A percentile compares a stretch with the other conserved stretches of the same genome.
Conservation (phyloP, 2,329 filamentous ascomycete species). For the Parastagonospora avenae region DNA sequence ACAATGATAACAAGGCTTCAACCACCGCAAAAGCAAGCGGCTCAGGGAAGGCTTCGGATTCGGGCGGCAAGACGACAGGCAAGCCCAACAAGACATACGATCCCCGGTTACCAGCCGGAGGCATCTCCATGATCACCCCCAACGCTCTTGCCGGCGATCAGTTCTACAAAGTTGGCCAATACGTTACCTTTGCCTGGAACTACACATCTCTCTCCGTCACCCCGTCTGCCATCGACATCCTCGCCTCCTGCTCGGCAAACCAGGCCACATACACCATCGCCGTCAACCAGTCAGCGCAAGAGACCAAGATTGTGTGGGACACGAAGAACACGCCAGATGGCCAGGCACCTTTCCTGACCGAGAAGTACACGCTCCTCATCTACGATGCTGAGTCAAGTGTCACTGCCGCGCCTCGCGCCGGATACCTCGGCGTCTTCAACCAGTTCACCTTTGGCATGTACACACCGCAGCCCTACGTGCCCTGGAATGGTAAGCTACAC, state of each 20-base stretch:
- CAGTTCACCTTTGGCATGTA: slow-evolving; percentile 69
- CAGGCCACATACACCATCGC: slow-evolving; percentile 66
- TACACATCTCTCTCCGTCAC: slow-evolving; percentile 67
- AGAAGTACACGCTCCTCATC: slow-evolving; percentile 68
- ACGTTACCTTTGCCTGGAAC: slow-evolving; percentile 70
- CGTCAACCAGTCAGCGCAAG: slow-evolving; percentile 60
- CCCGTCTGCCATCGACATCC: slow-evolving; percentile 64
- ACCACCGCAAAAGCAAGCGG: slow-evolving; percentile 20
- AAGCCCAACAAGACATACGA: slow-evolving; percentile 52
- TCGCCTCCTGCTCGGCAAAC: slow-evolving; percentile 66
- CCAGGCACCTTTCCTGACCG: slow-evolving; percentile 57
- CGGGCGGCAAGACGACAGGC: slow-evolving; percentile 20
- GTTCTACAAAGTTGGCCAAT: slow-evolving; percentile 69
- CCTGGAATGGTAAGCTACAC: slow-evolving; percentile 53
- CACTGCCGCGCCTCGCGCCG: slow-evolving; percentile 58
- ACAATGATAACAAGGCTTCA: slow-evolving; percentile 20
- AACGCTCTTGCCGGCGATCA: slow-evolving; percentile 54
- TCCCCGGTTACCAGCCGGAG: slow-evolving; percentile 61
- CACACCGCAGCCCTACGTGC: slow-evolving; percentile 56
- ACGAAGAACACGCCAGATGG: slow-evolving; percentile 49
- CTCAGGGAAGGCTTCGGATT: slow-evolving; percentile 25
- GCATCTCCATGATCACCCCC: slow-evolving; percentile 67
- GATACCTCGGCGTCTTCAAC: slow-evolving; percentile 59
- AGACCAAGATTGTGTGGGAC: slow-evolving; percentile 65
- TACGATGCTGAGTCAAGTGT: slow-evolving; percentile 62